Base-by-base conservation (phyloP, 345 rosid species). In the Dipteronia dyeriana region DNA sequence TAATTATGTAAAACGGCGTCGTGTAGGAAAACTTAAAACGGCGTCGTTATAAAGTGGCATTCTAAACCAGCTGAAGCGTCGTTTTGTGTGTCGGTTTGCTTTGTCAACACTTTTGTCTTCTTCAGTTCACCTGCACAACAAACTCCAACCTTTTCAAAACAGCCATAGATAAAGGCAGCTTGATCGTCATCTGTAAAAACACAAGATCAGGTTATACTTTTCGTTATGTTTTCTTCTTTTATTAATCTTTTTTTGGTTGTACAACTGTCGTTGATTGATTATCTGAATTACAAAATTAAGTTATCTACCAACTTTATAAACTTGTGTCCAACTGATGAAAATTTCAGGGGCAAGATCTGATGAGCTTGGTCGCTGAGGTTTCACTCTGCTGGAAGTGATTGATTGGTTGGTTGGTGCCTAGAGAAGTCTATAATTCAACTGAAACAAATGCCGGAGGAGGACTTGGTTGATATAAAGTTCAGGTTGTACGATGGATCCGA, bases 401-500 rank as follows among this genome's bases (percentile, higher is more conserved):
- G 76, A 72, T 76, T 54, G 74, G 72, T 59, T 45, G 75, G 73
- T 68, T 54, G 74, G 75, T 68, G 38, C 17, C 57, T 26, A 70
- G 73, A 75, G 66, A 67, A 80, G 85, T 79, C 75, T 41, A 34
- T 41, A 77, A 76, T 45, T 74, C 83, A 57, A 54, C 54, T 54
- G 62, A 66, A 75, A 14, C 71, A 92, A 80, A 92, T 91, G 98
- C 87, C 91, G 88, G 98, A 92, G 79, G 98, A 91, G 78, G 97
- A 89, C 60, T 85, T 90, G 66, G 82, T 91, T 66, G 97, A 94
- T 85, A 87, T 94, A 78, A 91, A 91, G 81, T 94, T 94, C 86
- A 89, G 97, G 87, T 82, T 94, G 66, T 94, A 87, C 79, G 98
- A 94, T 82, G 98, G 97, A 66, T 92, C 97, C 31, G 98, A 94